Base-by-base conservation (phyloP, 495 filamentous ascomycete genomes). In the Aspergillus coremiiformis region DNA sequence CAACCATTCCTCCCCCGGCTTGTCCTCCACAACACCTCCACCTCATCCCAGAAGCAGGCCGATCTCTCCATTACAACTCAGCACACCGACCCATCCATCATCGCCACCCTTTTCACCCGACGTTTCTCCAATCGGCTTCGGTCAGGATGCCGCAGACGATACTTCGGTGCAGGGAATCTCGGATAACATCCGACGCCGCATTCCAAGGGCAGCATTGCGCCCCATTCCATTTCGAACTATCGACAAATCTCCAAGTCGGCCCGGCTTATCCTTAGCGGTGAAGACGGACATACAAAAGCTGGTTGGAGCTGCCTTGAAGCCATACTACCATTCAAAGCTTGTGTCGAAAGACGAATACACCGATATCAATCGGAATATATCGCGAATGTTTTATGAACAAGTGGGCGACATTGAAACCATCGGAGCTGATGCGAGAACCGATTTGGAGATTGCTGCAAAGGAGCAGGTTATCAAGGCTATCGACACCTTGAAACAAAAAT, bases 341-440 rank as follows among this genome's bases (percentile, higher is more conserved):
- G 71, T 96, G 9, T 84, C 82, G 27, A 84, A 87, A 58, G 84
- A 94, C 35, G 85, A 95, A 64, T 96, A 88, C 69, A 90, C 84
- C 5, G 80, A 84, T 41, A 90, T 95, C 69, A 95, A 95, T 64
- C 82, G 89, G 41, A 84, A 81, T 30, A 81, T 95, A 22, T 93
- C 86, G 12, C 80, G 87, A 15, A 84, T 80, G 68, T 70, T 96
- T n/a, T 96, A 96, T 63, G 86, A 94, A 33, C 80, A 82, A 32
- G 81, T 91, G 12, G 80, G 78, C 5, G 82, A 84, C 41, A 72
- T 75, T 0, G 73, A 78, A n/a, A 66, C 70, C 3, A 64, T 85
- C 9, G 76, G 81, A 27, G 72, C 79, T 9, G 76, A 79, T 11
- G 75, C 78, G 32, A 77, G 78, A 53, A 74, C 77, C 29, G 70